These are phyloP conservation scores for Lyophyllum shimeji DNA, from an alignment of 768 basidiomycete species.

Conservation along the genomic window DNA sequence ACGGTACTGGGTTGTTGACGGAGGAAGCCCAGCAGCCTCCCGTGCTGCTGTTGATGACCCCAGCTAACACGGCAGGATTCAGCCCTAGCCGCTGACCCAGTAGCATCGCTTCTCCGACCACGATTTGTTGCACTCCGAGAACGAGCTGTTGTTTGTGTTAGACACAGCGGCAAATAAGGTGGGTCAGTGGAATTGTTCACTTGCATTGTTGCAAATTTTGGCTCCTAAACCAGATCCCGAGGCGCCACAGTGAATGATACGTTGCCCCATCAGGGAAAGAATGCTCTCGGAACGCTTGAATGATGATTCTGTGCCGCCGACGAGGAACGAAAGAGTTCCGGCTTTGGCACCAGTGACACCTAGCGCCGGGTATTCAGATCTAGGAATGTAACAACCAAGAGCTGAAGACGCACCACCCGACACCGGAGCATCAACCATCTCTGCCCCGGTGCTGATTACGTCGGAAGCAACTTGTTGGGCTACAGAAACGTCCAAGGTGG, in stretches of 20 bases:
- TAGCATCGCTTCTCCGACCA: slow-evolving; percentile 88
- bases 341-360: slow-evolving; percentile 87
- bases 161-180: not conserved
- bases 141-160: slow-evolving; percentile 42
- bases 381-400: not conserved
- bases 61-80: slow-evolving; percentile 71
- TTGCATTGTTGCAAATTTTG: slow-evolving; percentile 88
- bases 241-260: slow-evolving; percentile 80
- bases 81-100: slow-evolving; percentile 82
- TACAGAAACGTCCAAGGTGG: slow-evolving; percentile 81
- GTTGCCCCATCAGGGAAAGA: slow-evolving; percentile 74
- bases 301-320: slow-evolving; percentile 68
- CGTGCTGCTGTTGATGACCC: slow-evolving; percentile 84
- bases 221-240: slow-evolving; percentile 83
- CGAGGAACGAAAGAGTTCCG: slow-evolving; percentile 88
- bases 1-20: slow-evolving; percentile 86
- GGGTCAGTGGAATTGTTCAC: slow-evolving; percentile 28
- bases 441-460: slow-evolving; percentile 55
- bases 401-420: slow-evolving; percentile 68
- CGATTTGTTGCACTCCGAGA: slow-evolving; percentile 79
- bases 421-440: slow-evolving; percentile 92
- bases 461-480: slow-evolving; percentile 63
- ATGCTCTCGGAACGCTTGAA: slow-evolving; percentile 59
- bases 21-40: slow-evolving; percentile 83
- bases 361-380: slow-evolving; percentile 22